phyloP scores from a whole-genome alignment of 805 yeast species.

The Sugiyamaella americana region DNA sequence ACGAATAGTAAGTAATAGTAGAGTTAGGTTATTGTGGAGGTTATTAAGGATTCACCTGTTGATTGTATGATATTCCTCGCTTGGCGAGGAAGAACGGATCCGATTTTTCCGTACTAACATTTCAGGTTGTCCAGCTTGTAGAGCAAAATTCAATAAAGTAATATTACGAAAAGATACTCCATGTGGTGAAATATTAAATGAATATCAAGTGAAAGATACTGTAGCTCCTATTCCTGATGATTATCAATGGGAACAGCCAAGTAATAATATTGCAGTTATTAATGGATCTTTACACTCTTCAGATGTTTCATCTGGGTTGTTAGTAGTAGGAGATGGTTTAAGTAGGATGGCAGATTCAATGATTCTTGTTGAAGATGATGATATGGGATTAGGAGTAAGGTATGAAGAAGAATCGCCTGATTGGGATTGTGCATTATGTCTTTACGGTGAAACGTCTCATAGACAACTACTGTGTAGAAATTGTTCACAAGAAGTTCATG shows the following conservation, averaged over 20 bases:
- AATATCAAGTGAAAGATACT: constrained; percentile 14
- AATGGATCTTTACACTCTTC: background rate
- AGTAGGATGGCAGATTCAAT: background rate
- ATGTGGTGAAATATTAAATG: background rate
- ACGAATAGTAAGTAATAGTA: constrained; percentile 36
- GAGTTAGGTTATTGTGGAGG: no score
- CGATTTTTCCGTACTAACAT: no score
- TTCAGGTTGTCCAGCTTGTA: constrained; percentile 53
- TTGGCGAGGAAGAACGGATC: no score
- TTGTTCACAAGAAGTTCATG: constrained; percentile 30
- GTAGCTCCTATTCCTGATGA: constrained; percentile 10
- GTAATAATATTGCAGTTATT: background rate
- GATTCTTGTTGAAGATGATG: background rate
- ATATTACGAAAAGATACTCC: constrained; percentile 6
- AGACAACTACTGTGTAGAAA: constrained; percentile 28
- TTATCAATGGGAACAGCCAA: constrained; percentile 4
- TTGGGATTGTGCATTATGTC: constrained; percentile 25
- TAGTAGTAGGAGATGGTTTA: background rate
- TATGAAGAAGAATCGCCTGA: background rate
- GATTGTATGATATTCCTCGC: no score
- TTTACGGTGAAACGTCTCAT: constrained; percentile 24
- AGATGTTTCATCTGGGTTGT: background rate
- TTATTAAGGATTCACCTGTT: no score
- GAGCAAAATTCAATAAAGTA: constrained; percentile 35
- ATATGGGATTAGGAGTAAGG: background rate